Conservation (phyloP, 805 yeast genomes). For the Candida insectorum region DNA sequence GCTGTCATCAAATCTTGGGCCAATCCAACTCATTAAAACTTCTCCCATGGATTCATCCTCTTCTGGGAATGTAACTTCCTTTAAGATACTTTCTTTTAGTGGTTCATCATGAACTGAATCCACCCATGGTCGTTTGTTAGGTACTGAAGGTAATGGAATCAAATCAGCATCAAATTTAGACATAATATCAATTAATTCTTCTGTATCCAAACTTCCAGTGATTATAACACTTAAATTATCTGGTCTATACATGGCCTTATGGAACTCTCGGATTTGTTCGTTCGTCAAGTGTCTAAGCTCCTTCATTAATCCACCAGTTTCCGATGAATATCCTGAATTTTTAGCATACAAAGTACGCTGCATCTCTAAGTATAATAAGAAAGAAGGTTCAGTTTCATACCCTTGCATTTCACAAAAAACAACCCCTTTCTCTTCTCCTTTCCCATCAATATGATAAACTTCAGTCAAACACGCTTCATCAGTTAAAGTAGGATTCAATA, state of each 20-base stretch:
- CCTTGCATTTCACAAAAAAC: constrained; percentile 98
- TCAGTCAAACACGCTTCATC: constrained; percentile 92
- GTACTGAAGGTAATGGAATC: constrained; percentile 35
- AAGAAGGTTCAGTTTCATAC: constrained; percentile 75
- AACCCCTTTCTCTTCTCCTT: constrained; percentile 90
- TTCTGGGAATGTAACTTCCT: constrained; percentile 78
- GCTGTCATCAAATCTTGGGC: constrained; percentile 58
- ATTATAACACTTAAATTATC: constrained; percentile 80
- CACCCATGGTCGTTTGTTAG: constrained; percentile 69
- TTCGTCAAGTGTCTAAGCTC: constrained; percentile 72
- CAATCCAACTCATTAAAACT: constrained; percentile 71
- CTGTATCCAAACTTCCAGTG: constrained; percentile 81
- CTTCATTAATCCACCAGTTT: constrained; percentile 86
- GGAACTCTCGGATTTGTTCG: constrained; percentile 75
- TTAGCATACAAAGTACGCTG: constrained; percentile 54
- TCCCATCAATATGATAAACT: constrained; percentile 91
- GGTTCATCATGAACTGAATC: constrained; percentile 55
- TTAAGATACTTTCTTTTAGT: constrained; percentile 35
- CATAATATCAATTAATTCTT: constrained; percentile 62
- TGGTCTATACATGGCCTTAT: constrained; percentile 67
- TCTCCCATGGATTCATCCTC: constrained; percentile 84
- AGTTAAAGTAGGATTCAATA: constrained; percentile 78
- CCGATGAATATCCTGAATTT: constrained; percentile 81
- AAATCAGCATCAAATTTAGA: constrained; percentile 57
- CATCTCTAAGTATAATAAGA: constrained; percentile 55